Evolutionary conservation across 2,329 filamentous ascomycete genomes (phyloP).

Genomic region (Amauroascus niger): DNA sequence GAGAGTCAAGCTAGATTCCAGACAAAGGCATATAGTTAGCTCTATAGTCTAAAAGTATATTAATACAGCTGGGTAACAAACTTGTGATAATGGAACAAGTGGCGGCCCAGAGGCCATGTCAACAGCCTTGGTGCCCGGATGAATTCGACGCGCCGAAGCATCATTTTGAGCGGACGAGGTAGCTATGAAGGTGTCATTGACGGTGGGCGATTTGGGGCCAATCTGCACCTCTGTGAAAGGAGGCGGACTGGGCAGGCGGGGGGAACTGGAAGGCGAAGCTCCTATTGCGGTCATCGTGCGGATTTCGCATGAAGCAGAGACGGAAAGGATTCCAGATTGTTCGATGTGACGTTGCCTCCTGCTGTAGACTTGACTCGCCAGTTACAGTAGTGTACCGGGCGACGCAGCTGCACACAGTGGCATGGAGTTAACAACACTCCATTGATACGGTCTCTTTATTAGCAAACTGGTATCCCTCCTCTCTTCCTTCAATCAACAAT

Average conservation of each 20-base stretch:
- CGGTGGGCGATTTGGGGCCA: constrained; percentile 63
- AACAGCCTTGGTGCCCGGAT: constrained; percentile 79
- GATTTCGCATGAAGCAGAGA: background rate
- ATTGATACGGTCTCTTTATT: too few species aligned
- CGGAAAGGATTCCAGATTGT: too few species aligned
- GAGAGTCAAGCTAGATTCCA: constrained; percentile 69
- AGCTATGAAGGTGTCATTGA: constrained; percentile 51
- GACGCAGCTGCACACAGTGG: too few species aligned
- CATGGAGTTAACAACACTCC: too few species aligned
- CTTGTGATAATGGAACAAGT: constrained; percentile 73
- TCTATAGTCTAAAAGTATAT: background rate
- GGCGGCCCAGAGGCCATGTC: constrained; percentile 92
- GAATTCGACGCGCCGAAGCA: constrained; percentile 72
- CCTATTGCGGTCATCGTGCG: constrained; percentile 37
- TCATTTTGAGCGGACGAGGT: constrained; percentile 54
- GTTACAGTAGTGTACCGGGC: too few species aligned
- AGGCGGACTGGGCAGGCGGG: constrained; percentile 86
- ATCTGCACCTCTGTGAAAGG: constrained; percentile 92
- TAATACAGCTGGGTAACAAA: constrained; percentile 30
- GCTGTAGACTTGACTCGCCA: too few species aligned
- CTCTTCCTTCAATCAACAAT: too few species aligned
- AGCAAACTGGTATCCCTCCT: too few species aligned
- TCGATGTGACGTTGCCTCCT: background rate
- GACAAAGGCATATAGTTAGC: constrained; percentile 10
- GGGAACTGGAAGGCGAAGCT: constrained; percentile 59